These are phyloP conservation scores for Oidiodendron maius DNA, from an alignment of 495 filamentous ascomycete species.

Conservation along the genomic window DNA sequence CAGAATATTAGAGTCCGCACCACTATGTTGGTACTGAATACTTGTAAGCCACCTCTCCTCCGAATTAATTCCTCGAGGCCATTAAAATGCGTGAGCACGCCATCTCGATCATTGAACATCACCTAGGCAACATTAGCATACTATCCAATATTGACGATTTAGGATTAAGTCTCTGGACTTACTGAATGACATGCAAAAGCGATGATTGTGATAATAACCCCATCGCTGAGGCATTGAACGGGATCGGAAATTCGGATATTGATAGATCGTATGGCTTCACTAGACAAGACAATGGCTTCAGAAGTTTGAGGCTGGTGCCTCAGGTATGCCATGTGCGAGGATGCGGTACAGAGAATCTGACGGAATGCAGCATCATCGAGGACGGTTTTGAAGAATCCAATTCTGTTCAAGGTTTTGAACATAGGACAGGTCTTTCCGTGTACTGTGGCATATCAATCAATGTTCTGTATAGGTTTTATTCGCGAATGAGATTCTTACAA, in stretches of 20 bases:
- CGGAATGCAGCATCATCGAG: conserved; percentile 5
- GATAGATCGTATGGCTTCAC: conserved; percentile 6
- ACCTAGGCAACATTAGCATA: not conserved
- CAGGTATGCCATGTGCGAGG: conserved; percentile 4
- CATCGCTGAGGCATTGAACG: conserved; percentile 1
- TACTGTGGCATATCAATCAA: not conserved
- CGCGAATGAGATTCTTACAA: not conserved
- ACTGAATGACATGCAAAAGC: conserved; percentile 10
- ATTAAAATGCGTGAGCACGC: conserved; percentile 3
- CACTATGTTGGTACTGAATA: not conserved
- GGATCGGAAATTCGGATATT: conserved; percentile 9
- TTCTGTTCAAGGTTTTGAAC: conserved; percentile 8
- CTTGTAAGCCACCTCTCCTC: conserved; percentile 2
- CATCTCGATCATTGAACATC: conserved; percentile 11
- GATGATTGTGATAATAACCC: conserved; percentile 5
- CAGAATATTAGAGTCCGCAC: conserved; percentile 9
- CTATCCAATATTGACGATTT: not conserved
- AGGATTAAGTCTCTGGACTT: not conserved
- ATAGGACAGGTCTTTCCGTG: conserved; percentile 8
- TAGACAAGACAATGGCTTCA: conserved; percentile 9
- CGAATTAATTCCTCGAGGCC: conserved; percentile 10
- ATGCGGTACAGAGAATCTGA: conserved; percentile 11
- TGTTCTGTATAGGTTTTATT: not conserved
- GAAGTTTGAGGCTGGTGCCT: not conserved
- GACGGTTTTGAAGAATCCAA: conserved; percentile 9